phyloP scores from a whole-genome alignment of 768 basidiomycete species.

The Auriscalpium orientale region DNA sequence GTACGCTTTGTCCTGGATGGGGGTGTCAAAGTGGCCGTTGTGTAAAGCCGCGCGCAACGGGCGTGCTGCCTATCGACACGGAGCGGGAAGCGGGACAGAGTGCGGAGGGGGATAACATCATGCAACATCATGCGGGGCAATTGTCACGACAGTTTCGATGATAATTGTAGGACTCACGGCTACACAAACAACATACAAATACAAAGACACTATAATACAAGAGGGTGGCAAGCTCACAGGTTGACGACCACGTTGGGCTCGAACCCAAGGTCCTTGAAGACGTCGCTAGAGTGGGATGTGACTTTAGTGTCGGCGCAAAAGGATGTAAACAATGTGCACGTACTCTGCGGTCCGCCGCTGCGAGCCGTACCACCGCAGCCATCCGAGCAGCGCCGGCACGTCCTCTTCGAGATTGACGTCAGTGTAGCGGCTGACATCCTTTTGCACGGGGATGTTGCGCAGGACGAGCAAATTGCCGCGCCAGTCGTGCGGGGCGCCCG shows the following conservation, averaged over 20 bases:
- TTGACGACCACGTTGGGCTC: background rate
- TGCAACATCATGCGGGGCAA: too few relatives aligned
- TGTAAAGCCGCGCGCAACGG: too few relatives aligned
- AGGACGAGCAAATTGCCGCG: conserved; percentile 1
- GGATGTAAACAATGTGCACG: background rate
- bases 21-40: too few relatives aligned
- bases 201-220: too few relatives aligned
- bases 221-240: background rate
- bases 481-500: conserved; percentile 3
- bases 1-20: too few relatives aligned
- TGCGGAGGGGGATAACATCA: too few relatives aligned
- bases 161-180: too few relatives aligned
- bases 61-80: too few relatives aligned
- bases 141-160: too few relatives aligned
- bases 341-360: background rate
- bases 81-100: too few relatives aligned
- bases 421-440: background rate
- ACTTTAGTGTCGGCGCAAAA: background rate
- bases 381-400: background rate
- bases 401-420: background rate
- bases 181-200: too few relatives aligned
- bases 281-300: background rate
- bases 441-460: background rate
- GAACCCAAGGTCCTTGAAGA: background rate
- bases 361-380: background rate